Evolutionary conservation across 345 rosid genomes (phyloP), one percentile per base, ranked within the genome.

Genomic region (Iberis pinnata): DNA sequence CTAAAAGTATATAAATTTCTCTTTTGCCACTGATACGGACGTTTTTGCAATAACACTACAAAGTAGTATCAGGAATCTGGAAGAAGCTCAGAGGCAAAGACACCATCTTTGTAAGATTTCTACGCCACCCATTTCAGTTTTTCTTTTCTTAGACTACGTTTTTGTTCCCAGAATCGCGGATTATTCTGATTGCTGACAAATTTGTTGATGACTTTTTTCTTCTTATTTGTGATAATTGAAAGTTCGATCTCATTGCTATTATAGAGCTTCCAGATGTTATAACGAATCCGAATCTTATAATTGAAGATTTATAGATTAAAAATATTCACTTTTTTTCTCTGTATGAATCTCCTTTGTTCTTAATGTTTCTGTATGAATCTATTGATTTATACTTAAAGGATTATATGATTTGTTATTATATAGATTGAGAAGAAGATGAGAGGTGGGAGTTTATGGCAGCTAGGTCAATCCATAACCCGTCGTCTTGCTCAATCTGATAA

Each of bases 401-500:
- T n/a, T 19, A 38, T 53, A 31, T 29, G 29, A 12, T 37, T 16
- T 7, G 53, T 32, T 52, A 31, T 15, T 38, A 4, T 40, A 53
- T 64, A 49, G 46, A 16, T 43, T 42, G 44, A 49, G 58, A 38
- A 54, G 61, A 80, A 72, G 67, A 93, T 86, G 99, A 93, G 92
- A 73, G 97, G 97, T 65, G 89, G 79, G 51, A 75, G 84, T 60
- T 70, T 93, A 51, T 88, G 97, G 99, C 94, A 92, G 75, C 90
- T 92, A 32, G 94, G 98, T 41, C 98, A 85, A 70, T 88, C 90
- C 41, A 71, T 88, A 58, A 80, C 84, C 27, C 83, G 93, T 46
- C 95, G 78, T 35, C 78, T 88, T 67, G 78, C 80, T 45, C 93
- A 76, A 70, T 68, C 80, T 24, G 93, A 88, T 27, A 83, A 81